phyloP scores from a whole-genome alignment of 169 alveolate genomes.

The Perkinsus chesapeaki region DNA sequence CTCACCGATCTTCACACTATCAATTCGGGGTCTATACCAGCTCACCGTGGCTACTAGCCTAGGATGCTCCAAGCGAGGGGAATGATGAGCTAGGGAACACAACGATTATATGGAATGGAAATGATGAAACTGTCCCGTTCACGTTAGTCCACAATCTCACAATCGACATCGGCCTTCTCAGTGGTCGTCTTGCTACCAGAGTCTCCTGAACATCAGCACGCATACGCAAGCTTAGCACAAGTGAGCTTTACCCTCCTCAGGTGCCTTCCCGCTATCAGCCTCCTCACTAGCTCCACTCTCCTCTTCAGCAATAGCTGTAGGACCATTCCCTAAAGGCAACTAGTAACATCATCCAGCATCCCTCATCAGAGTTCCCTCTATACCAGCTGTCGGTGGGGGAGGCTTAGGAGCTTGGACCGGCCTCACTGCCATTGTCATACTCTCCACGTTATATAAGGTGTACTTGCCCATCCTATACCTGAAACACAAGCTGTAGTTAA shows the following conservation, averaged over 20 bases:
- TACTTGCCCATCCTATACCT: not conserved
- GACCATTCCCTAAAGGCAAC: not conserved
- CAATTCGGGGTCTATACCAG: too few species aligned
- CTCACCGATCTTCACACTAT: too few species aligned
- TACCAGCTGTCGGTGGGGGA: not conserved
- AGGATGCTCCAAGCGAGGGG: not conserved
- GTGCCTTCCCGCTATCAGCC: too few species aligned
- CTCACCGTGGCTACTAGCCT: too few species aligned
- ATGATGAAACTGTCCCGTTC: not conserved
- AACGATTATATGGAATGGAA: not conserved
- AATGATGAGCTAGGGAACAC: not conserved
- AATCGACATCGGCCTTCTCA: not conserved
- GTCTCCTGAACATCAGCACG: too few species aligned
- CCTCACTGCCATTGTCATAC: not conserved
- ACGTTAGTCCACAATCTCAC: not conserved
- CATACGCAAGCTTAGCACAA: too few species aligned
- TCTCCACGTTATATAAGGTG: not conserved
- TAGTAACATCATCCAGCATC: not conserved
- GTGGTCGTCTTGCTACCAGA: too few species aligned
- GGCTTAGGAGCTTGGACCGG: not conserved
- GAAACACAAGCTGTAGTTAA: too few species aligned
- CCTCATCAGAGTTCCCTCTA: not conserved
- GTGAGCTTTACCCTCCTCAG: too few species aligned
- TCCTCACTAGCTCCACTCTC: too few species aligned
- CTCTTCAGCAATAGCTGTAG: not conserved